Evolutionary conservation across 2,329 filamentous ascomycete species (phyloP), one percentile per base, ranked within the genome.

Genomic region (Aspergillus sp.): DNA sequence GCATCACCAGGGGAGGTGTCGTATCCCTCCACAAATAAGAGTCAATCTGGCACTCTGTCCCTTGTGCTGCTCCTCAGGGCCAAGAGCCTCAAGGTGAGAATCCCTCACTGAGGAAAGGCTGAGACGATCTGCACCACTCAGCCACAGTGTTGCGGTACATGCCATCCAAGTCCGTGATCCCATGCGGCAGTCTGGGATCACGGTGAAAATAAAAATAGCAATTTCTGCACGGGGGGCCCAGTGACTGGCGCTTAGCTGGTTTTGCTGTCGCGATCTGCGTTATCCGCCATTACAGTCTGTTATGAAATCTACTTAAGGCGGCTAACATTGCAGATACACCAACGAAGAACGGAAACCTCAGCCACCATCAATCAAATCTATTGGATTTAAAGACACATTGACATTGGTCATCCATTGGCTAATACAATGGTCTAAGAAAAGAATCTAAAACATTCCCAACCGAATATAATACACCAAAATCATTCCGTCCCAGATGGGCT

Each of bases 401-500:
- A 42, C 38, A 42, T 42, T 42, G n/a, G 19, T 42, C 38, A 42
- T 42, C n/a, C 38, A 42, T 17, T 19, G 38, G 38, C 38, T 17
- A 42, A 19, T 42, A 42, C 38, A 42, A 42, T 42, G 38, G 38
- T 42, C 38, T 42, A 42, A 9, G 61, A 30, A 32, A n/a, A 41
- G 16, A 40, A 47, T 45, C 24, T 46, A 45, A 87, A 84, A 43
- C 38, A 42, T 42, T 42, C 19, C 38, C 38, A 42, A 42, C n/a
- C 38, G 22, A 48, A 48, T 48, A 48, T 60, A 58, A 56, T 60
- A 61, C 55, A 58, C 53, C 57, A 58, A 60, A 55, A 51, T 36
- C 56, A 32, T 60, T 51, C 55, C 53, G 42, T 26, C 38, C 46
- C 17, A 38, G 45, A 20, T 36, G 40, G 44, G 14, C 17, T 19